Conservation (phyloP, 1,139 yeast genomes). For the Scheffersomyces illinoinensis region DNA sequence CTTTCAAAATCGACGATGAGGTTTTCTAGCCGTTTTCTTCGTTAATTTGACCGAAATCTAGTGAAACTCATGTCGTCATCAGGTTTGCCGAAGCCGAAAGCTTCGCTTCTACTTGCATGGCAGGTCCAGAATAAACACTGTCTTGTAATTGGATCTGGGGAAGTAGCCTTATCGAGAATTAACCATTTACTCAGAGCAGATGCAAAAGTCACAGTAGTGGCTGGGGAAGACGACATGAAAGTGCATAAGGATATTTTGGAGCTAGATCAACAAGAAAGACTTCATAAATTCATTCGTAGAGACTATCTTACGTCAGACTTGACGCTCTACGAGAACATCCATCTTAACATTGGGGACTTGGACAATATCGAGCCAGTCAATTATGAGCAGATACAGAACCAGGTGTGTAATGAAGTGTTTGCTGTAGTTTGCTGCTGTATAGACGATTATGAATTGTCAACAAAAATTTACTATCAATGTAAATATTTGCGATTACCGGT, state of each 20-base stretch:
- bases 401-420: conserved; percentile 43
- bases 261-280: conserved; percentile 41
- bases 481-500: conserved; percentile 61
- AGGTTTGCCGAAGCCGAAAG: conserved; percentile 26
- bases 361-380: conserved; percentile 26
- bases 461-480: conserved; percentile 60
- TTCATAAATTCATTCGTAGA: conserved; percentile 42
- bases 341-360: conserved; percentile 13
- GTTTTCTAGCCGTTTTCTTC: neutral
- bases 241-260: conserved; percentile 46
- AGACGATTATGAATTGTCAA: conserved; percentile 65
- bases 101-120: conserved; percentile 71
- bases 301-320: conserved; percentile 47
- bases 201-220: conserved; percentile 67
- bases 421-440: conserved; percentile 75
- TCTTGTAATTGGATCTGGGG: conserved; percentile 79
- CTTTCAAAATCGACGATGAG: neutral
- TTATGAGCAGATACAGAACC: conserved; percentile 33
- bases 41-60: neutral
- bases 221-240: conserved; percentile 12
- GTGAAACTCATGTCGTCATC: neutral
- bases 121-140: conserved; percentile 67
- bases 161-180: conserved; percentile 74
- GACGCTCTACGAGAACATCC: conserved; percentile 45
- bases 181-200: conserved; percentile 67